phyloP scores from a whole-genome alignment of 2,329 filamentous ascomycete genomes.

The Neospermospora avenae region DNA sequence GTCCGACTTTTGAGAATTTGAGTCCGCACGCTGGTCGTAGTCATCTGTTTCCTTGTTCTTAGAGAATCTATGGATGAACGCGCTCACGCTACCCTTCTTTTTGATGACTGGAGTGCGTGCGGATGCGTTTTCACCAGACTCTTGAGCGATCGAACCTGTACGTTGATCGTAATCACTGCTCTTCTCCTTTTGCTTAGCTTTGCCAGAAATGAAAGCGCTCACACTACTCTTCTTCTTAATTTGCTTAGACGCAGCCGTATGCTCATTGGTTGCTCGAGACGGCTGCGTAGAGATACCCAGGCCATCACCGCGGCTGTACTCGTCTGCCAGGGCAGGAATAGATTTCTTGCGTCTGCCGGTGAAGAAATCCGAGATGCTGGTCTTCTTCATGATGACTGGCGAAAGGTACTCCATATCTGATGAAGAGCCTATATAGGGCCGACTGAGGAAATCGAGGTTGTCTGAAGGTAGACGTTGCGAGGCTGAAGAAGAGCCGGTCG shows the following conservation, averaged over 20 bases:
- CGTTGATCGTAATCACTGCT: no score
- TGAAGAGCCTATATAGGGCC: neutral
- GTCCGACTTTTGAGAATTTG: neutral
- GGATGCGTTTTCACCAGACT: no score
- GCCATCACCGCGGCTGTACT: neutral
- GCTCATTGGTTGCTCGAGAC: neutral
- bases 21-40: neutral
- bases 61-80: no score
- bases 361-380: neutral
- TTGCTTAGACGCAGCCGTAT: no score
- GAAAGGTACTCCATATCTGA: neutral
- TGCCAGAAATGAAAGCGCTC: no score
- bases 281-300: neutral
- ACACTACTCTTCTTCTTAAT: no score
- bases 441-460: slow-evolving; percentile 3
- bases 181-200: no score
- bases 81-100: no score
- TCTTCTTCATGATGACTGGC: slow-evolving; percentile 1
- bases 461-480: neutral
- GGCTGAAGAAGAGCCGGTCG: neutral
- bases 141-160: no score
- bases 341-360: neutral
- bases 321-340: neutral
- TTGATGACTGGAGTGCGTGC: no score
- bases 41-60: no score